Percentiles rank a stretch among this genome's conserved stretches.
These are phyloP conservation scores for Alternaria ethzedia DNA, from an alignment of 2,329 filamentous ascomycete species.

Conservation along the genomic window DNA sequence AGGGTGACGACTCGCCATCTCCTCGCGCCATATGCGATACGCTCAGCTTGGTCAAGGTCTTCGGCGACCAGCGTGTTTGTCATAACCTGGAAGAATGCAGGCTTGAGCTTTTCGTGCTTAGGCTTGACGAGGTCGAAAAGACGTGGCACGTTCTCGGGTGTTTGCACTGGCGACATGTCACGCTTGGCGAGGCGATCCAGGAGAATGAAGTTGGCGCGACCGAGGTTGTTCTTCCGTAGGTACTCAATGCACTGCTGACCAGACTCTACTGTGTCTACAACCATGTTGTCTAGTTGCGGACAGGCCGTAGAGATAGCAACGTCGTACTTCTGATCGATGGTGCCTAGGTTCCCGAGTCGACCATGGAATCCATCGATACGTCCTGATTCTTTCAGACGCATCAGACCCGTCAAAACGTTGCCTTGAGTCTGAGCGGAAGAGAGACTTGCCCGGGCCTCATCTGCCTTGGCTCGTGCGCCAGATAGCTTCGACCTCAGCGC, in stretches of 20 bases:
- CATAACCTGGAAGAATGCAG: conserved; percentile 94
- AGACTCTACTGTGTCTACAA: conserved; percentile 93
- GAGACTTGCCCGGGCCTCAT: conserved; percentile 90
- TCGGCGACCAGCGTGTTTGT: conserved; percentile 94
- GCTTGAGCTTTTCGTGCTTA: conserved; percentile 83
- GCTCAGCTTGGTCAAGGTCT: conserved; percentile 93
- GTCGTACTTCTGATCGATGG: conserved; percentile 93
- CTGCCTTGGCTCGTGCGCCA: conserved; percentile 88
- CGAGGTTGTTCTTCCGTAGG: conserved; percentile 94
- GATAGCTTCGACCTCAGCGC: conserved; percentile 84
- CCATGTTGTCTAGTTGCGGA: conserved; percentile 89
- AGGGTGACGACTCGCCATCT: conserved; percentile 97
- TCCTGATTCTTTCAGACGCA: conserved; percentile 94
- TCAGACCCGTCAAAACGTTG: conserved; percentile 87
- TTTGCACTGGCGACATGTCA: conserved; percentile 80
- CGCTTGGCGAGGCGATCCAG: conserved; percentile 83
- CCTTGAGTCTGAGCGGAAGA: conserved; percentile 90
- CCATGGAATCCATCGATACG: conserved; percentile 98
- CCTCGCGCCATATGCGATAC: conserved; percentile 92
- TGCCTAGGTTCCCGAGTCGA: conserved; percentile 88
- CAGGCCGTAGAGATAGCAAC: conserved; percentile 98
- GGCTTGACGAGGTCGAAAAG: conserved; percentile 91
- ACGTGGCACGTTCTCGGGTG: conserved; percentile 88
- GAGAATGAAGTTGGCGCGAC: conserved; percentile 95
- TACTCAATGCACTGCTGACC: conserved; percentile 99